Conservation (phyloP, 2,329 filamentous ascomycete genomes). For the Epichloe brachyelytri region DNA sequence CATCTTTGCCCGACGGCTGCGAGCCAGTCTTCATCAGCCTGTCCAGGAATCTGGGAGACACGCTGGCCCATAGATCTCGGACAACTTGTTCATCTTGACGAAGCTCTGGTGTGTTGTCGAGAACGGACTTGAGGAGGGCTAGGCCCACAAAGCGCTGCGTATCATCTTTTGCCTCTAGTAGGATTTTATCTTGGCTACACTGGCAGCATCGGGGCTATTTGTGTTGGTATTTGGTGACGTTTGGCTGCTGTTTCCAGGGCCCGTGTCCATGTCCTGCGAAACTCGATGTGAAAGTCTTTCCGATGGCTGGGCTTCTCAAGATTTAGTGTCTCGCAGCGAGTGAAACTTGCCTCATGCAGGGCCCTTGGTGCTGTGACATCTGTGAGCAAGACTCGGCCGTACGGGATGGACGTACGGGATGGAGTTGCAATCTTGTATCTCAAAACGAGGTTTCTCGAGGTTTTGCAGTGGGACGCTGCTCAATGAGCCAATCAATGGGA, state of each 20-base stretch:
- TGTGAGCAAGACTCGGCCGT: not conserved
- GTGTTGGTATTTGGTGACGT: not conserved
- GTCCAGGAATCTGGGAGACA: conserved; percentile 52
- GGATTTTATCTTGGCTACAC: conserved; percentile 36
- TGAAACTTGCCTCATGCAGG: too few species aligned
- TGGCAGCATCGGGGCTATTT: conserved; percentile 8
- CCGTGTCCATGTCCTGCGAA: not conserved
- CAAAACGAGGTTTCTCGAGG: not conserved
- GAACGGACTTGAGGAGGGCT: conserved; percentile 50
- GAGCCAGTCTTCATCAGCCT: conserved; percentile 45
- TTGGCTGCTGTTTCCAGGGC: not conserved
- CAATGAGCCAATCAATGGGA: not conserved
- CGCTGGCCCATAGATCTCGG: conserved; percentile 41
- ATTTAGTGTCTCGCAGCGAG: too few species aligned
- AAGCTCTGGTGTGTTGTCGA: conserved; percentile 46
- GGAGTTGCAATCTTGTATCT: too few species aligned
- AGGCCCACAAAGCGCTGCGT: conserved; percentile 57
- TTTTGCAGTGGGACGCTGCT: not conserved
- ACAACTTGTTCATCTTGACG: conserved; percentile 33
- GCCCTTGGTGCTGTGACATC: too few species aligned
- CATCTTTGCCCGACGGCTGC: conserved; percentile 28
- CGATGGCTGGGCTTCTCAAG: not conserved
- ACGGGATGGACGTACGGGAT: too few species aligned
- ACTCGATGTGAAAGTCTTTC: not conserved
- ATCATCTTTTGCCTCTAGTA: conserved; percentile 49